A percentile compares a stretch with the other conserved stretches of the same genome.
phyloP scores from a whole-genome alignment of 2,329 filamentous ascomycete genomes.

The Xylariaceae sp. region DNA sequence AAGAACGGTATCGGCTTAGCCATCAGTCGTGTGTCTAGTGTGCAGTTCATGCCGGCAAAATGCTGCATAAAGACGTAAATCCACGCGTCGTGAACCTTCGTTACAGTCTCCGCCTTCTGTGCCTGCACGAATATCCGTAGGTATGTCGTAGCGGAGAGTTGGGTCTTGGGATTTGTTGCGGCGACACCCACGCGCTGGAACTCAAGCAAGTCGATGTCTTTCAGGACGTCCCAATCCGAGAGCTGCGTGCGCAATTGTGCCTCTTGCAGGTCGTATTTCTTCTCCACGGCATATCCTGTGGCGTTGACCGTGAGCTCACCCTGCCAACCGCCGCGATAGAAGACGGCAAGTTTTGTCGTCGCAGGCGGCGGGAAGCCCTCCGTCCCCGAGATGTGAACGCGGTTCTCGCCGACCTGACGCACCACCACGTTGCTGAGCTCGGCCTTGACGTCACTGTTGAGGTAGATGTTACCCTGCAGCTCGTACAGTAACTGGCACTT shows the following conservation, averaged over 20 bases:
- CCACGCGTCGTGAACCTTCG: slow-evolving; percentile 25
- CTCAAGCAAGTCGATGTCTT: slow-evolving; percentile 45
- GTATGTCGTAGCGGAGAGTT: slow-evolving; percentile 39
- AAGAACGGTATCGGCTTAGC: slow-evolving; percentile 33
- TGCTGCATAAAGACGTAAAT: slow-evolving; percentile 37
- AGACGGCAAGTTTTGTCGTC: slow-evolving; percentile 49
- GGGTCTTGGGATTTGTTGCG: slow-evolving; percentile 32
- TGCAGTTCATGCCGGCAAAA: slow-evolving; percentile 39
- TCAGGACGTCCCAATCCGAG: slow-evolving; percentile 28
- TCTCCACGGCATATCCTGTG: slow-evolving; percentile 40
- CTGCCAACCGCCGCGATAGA: slow-evolving; percentile 44
- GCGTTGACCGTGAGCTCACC: slow-evolving; percentile 40
- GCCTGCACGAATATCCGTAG: slow-evolving; percentile 40
- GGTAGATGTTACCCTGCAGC: slow-evolving; percentile 41
- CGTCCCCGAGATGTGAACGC: slow-evolving; percentile 37
- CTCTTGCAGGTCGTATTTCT: slow-evolving; percentile 47
- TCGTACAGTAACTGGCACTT: slow-evolving; percentile 46
- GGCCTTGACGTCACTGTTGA: slow-evolving; percentile 45
- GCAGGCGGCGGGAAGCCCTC: slow-evolving; percentile 40
- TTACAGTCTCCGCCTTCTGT: slow-evolving; percentile 21
- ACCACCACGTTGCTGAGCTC: slow-evolving; percentile 32
- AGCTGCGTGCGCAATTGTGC: slow-evolving; percentile 40
- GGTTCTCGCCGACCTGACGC: slow-evolving; percentile 29
- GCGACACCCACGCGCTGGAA: slow-evolving; percentile 43
- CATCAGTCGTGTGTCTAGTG: slow-evolving; percentile 37